Base-by-base conservation (phyloP, 257 asterid species). In the Solanum chiquidenum region DNA sequence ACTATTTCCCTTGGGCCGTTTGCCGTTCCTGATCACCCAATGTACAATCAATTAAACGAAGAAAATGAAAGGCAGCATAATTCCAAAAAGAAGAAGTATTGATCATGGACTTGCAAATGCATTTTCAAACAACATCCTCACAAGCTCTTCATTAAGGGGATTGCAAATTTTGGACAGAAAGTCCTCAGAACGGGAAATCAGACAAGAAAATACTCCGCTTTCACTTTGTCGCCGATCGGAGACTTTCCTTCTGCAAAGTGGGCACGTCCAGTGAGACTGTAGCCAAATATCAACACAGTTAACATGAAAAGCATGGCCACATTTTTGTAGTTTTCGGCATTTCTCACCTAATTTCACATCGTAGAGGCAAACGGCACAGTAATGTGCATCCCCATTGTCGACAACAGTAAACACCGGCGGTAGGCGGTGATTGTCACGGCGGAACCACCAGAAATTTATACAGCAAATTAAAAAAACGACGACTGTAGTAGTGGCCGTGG, bases 211-310 rank as follows among this genome's bases (percentile, higher is more conserved):
- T 42, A 62, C 37, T 34, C 58, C 87, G 1, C 46, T 25, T 34
- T 58, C 60, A 62, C 37, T 34, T 55, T 84, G 58, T 23, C 3
- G 34, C 33, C 35, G 18, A 62, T 62, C 27, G 58, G 87, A 84
- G 13, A 62, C 76, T 37, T 89, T 87, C 68, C 79, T 46, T 88
- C 93, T 87, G 52, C 93, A 91, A 6, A 92, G 89, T 2, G 94
- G 94, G 75, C 93, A 92, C 3, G 93, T 91, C 20, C 90, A 44
- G 35, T 89, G 93, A 27, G 87, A 89, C 12, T 21, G 31, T 1
- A 92, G 62, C 94, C 94, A 91, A 3, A 68, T 79, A 25, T 89
- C 93, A 6, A 91, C 89, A 83, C 94, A 91, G 6, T 82, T 89
- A 1, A 79, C 89, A 33, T 92, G 94, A 88, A 90, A 91, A 73